Evolutionary conservation across 2,329 filamentous ascomycete genomes (phyloP).

Genomic region (Colletotrichum australisinense): DNA sequence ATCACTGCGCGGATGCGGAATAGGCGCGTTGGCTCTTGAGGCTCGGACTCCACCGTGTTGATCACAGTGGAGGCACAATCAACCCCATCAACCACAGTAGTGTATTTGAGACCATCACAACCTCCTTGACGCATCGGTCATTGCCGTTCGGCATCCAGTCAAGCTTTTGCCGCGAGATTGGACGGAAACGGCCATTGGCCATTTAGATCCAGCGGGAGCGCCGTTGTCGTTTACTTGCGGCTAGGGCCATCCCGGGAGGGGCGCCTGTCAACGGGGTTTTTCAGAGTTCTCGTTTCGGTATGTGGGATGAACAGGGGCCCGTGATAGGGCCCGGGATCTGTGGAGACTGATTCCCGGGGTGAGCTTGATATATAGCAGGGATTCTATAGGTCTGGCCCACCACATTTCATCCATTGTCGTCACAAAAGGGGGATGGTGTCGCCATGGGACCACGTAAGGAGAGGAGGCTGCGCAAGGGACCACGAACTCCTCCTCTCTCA

Average conservation of each 20-base stretch:
- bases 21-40: background rate
- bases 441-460: conserved; percentile 8
- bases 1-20: background rate
- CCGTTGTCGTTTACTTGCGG: background rate
- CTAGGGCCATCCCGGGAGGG: background rate
- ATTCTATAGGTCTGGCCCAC: conserved; percentile 1
- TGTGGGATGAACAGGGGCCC: conserved; percentile 18
- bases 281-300: conserved; percentile 9
- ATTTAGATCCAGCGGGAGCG: background rate
- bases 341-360: background rate
- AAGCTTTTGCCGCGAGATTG: background rate
- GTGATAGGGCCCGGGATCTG: background rate
- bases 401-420: background rate
- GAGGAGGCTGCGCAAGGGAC: conserved; percentile 9
- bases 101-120: background rate
- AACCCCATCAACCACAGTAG: background rate
- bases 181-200: background rate
- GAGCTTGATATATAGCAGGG: conserved; percentile 7
- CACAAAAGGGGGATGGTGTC: background rate
- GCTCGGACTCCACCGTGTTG: conserved; percentile 2
- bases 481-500: background rate
- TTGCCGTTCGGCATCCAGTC: conserved; percentile 9
- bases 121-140: conserved; percentile 11
- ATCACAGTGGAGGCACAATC: background rate
- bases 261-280: background rate